These are phyloP conservation scores for Kalaharituber pfeilii DNA, from an alignment of 2,329 filamentous ascomycete genomes.

Conservation along the genomic window DNA sequence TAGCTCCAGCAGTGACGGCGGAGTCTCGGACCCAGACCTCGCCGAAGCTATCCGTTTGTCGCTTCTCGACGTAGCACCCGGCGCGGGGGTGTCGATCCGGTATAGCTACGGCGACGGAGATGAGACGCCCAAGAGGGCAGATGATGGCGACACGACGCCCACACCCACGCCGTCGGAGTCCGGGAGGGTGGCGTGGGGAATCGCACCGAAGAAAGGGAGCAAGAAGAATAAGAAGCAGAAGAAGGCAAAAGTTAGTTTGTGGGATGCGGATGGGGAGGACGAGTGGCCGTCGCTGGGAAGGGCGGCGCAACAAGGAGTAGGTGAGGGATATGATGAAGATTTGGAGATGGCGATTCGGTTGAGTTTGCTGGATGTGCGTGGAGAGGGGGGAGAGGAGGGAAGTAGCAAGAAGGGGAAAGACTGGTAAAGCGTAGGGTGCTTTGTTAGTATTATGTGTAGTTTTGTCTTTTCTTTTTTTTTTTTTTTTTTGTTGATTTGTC, in stretches of 20 bases:
- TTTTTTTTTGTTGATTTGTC: not conserved
- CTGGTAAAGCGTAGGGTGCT: not conserved
- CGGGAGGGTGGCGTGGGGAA: not conserved
- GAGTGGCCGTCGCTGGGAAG: conserved; percentile 7
- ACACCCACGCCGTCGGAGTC: not conserved
- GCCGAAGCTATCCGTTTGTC: conserved; percentile 47
- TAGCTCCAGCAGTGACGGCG: conserved; percentile 18
- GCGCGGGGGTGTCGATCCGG: not conserved
- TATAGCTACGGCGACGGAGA: not conserved
- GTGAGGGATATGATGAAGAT: conserved; percentile 34
- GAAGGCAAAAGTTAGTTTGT: not conserved
- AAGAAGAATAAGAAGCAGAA: not conserved
- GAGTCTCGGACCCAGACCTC: conserved; percentile 40
- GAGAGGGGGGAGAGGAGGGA: not conserved
- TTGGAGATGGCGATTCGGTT: conserved; percentile 43
- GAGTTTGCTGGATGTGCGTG: conserved; percentile 36
- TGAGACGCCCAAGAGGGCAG: conserved; percentile 36
- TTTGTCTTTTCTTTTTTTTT: not conserved
- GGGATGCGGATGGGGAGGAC: conserved; percentile 6
- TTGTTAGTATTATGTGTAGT: not conserved
- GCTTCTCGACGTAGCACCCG: conserved; percentile 23
- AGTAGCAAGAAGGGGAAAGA: not conserved
- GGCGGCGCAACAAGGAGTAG: not conserved
- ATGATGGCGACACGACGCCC: conserved; percentile 25
- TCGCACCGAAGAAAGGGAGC: not conserved